Conservation (phyloP, 208 protist species). For the Strigomonas culicis region DNA sequence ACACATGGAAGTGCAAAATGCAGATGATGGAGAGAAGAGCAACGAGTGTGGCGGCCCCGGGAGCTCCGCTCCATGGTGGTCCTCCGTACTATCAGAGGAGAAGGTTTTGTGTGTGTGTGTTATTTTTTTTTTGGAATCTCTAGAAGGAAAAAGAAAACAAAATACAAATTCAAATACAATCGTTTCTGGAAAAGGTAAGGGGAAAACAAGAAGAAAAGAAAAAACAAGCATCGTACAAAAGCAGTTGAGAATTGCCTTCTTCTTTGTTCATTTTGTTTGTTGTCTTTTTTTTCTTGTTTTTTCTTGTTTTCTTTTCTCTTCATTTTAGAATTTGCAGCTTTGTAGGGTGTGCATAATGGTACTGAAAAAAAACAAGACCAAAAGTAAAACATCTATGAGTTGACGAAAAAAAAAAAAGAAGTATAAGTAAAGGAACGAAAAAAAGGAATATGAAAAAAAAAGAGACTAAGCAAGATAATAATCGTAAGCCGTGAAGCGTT, state of each 20-base stretch:
- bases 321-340: too few species aligned
- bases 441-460: background rate
- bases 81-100: too few species aligned
- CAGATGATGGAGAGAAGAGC: too few species aligned
- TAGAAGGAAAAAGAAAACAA: background rate
- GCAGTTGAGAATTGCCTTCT: background rate
- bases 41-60: too few species aligned
- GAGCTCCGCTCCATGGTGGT: too few species aligned
- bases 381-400: background rate
- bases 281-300: background rate
- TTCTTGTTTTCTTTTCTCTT: too few species aligned
- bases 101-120: too few species aligned
- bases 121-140: background rate
- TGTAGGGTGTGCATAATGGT: background rate
- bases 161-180: background rate
- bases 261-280: background rate
- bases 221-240: slow-evolving; percentile 10
- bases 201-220: background rate
- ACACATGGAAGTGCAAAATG: too few species aligned
- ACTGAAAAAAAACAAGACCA: slow-evolving; percentile 1
- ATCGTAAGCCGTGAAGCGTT: background rate
- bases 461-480: background rate
- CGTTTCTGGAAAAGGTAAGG: background rate
- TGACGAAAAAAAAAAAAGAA: slow-evolving; percentile 6
- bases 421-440: background rate